phyloP scores from a whole-genome alignment of 2,329 filamentous ascomycete species.

The Ophiostoma sp. region DNA sequence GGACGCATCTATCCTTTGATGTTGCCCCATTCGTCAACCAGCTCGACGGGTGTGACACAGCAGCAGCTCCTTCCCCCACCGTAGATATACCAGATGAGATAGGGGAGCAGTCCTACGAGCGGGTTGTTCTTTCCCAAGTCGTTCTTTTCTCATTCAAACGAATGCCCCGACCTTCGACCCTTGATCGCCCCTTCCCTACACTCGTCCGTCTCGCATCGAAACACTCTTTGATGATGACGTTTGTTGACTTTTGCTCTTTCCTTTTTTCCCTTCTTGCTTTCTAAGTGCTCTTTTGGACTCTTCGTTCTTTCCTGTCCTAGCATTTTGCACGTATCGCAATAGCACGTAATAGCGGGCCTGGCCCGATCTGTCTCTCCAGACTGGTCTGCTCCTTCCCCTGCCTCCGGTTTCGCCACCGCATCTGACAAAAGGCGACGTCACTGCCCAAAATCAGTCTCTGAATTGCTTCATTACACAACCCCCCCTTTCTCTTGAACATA shows the following conservation, averaged over 20 bases:
- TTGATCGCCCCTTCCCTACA: background rate
- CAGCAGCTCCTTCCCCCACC: background rate
- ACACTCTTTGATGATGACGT: background rate
- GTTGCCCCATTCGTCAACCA: background rate
- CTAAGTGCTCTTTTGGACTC: no score
- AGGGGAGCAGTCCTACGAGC: background rate
- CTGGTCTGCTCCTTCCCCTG: background rate
- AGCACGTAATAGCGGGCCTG: background rate
- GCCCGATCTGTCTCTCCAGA: background rate
- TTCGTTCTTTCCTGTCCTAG: background rate
- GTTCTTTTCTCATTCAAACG: background rate
- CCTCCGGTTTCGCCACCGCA: slow-evolving; percentile 10
- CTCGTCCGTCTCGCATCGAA: background rate
- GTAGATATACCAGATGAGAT: background rate
- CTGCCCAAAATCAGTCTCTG: background rate
- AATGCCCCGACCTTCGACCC: background rate
- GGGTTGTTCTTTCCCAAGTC: background rate
- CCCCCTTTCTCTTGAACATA: background rate
- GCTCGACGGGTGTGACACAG: background rate
- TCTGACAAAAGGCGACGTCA: slow-evolving; percentile 13
- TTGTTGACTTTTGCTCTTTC: background rate
- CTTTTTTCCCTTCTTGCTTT: background rate
- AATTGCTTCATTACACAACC: slow-evolving; percentile 12
- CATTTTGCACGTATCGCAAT: background rate
- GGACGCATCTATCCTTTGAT: background rate